Percentiles rank a stretch among this genome's conserved stretches.
Conservation (phyloP, 75 land plant species). For the Chamaecyparis obtusa region DNA sequence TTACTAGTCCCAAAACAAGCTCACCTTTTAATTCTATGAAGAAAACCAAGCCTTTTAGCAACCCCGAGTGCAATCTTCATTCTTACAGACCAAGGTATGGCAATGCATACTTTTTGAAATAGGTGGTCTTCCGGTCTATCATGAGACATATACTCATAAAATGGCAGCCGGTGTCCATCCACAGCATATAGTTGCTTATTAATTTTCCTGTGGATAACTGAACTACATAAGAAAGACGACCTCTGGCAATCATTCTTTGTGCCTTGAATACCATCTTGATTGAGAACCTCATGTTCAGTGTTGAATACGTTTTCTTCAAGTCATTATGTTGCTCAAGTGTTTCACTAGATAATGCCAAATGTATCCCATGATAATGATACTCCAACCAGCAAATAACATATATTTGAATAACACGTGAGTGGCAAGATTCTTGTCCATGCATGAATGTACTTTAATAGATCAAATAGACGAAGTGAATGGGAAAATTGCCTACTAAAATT, state of each 20-base stretch:
- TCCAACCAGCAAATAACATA: not conserved
- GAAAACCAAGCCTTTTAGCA: too few relatives aligned
- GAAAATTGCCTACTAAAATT: not conserved
- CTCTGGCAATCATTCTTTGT: too few relatives aligned
- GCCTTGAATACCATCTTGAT: too few relatives aligned
- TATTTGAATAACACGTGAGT: too few relatives aligned
- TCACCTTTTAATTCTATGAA: too few relatives aligned
- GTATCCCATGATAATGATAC: not conserved
- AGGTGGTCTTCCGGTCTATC: constrained; percentile 12
- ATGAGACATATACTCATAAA: constrained; percentile 16
- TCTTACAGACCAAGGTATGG: too few relatives aligned
- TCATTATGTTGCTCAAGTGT: not conserved
- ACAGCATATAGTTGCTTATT: constrained; percentile 4
- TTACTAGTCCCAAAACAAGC: constrained; percentile 1
- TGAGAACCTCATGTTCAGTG: not conserved
- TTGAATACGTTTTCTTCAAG: not conserved
- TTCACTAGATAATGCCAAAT: not conserved
- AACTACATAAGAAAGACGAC: not conserved
- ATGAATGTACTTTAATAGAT: not conserved
- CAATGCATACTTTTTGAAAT: not conserved
- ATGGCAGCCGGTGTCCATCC: not conserved
- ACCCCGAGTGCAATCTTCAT: too few relatives aligned
- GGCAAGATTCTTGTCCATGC: not conserved
- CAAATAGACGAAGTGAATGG: not conserved
- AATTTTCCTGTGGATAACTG: not conserved